Percentiles rank a stretch among this genome's conserved stretches.
Conservation (phyloP, 1,139 yeast species). For the Yamadazyma aaseri region DNA sequence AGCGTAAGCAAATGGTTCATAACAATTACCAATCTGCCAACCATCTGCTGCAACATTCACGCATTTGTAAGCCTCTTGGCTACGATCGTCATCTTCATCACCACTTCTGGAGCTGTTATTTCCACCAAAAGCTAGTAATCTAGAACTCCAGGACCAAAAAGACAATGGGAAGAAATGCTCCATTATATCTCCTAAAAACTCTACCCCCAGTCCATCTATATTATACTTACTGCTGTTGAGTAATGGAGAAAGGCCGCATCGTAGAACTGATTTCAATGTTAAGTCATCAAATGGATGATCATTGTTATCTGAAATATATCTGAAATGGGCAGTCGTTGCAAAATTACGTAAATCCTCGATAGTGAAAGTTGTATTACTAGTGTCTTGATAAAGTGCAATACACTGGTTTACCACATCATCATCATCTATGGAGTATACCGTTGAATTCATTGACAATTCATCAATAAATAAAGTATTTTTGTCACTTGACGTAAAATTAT, state of each 20-base stretch:
- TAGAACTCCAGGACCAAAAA: constrained; percentile 61
- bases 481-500: constrained; percentile 20
- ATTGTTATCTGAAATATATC: constrained; percentile 35
- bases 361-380: background rate
- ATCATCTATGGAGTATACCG: constrained; percentile 4
- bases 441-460: constrained; percentile 14
- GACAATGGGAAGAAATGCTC: constrained; percentile 27
- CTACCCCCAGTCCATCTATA: constrained; percentile 17
- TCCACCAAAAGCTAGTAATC: background rate
- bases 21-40: constrained; percentile 68
- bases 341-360: constrained; percentile 15
- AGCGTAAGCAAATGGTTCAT: constrained; percentile 47
- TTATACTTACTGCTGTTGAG: constrained; percentile 36
- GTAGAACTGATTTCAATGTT: constrained; percentile 34
- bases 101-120: constrained; percentile 1
- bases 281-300: constrained; percentile 28
- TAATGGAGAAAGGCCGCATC: constrained; percentile 63
- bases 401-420: constrained; percentile 7
- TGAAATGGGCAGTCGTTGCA: constrained; percentile 31
- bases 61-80: constrained; percentile 52
- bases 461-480: constrained; percentile 20
- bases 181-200: constrained; percentile 17
- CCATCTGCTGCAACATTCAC: constrained; percentile 51
- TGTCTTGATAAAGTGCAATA: constrained; percentile 3
- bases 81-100: constrained; percentile 3